phyloP scores from a whole-genome alignment of 495 filamentous ascomycete genomes.

The Aeminium ludgeri region DNA sequence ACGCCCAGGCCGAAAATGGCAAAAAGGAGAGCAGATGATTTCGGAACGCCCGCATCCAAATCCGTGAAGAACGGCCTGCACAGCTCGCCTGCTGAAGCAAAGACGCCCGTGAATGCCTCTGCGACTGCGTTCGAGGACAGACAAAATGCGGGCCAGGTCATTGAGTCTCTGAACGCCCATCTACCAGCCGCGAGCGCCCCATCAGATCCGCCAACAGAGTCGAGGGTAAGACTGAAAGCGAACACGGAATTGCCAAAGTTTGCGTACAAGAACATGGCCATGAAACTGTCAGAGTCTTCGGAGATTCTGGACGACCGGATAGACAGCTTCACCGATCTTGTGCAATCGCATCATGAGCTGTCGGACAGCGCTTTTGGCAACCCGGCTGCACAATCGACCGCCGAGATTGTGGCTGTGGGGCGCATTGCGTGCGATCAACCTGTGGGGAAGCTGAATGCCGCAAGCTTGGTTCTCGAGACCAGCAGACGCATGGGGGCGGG shows the following conservation, averaged over 20 bases:
- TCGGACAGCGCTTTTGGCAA: conserved; percentile 76
- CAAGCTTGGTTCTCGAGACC: conserved; percentile 74
- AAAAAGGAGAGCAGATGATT: conserved; percentile 46
- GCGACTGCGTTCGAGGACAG: conserved; percentile 10
- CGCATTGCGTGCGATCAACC: conserved; percentile 72
- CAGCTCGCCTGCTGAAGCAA: conserved; percentile 30
- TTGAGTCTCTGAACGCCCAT: conserved; percentile 70
- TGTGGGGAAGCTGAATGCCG: conserved; percentile 67
- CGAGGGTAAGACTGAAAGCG: conserved; percentile 64
- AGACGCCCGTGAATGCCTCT: conserved; percentile 15
- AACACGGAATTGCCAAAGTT: conserved; percentile 81
- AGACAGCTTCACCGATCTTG: conserved; percentile 58
- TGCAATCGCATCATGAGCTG: conserved; percentile 58
- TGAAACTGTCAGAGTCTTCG: conserved; percentile 81
- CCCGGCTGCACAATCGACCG: conserved; percentile 64
- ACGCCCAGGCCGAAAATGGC: conserved; percentile 39
- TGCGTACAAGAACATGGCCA: conserved; percentile 79
- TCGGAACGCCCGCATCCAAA: conserved; percentile 39
- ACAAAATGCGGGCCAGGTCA: conserved; percentile 47
- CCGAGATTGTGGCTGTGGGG: conserved; percentile 76
- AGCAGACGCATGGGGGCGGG: conserved; percentile 74
- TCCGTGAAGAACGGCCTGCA: conserved; percentile 28
- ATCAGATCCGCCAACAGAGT: conserved; percentile 48
- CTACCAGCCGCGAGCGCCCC: conserved; percentile 33
- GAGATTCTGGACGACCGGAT: conserved; percentile 91